phyloP scores from a whole-genome alignment of 78 protist genomes.

The Chrysochromulina parva region DNA sequence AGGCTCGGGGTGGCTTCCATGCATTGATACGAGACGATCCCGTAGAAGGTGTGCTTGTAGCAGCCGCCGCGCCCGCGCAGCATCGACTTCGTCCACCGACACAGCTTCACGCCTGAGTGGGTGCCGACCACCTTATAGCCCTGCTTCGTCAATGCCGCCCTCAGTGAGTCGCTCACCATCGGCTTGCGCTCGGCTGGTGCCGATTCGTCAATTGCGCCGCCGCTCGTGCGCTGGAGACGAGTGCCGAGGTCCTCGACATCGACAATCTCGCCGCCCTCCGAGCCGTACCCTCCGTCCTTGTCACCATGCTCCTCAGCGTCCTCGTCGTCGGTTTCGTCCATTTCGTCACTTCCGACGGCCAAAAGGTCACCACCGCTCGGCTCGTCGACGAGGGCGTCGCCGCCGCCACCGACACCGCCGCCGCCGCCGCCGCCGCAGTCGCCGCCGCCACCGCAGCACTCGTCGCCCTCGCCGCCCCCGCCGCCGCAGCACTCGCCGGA shows the following conservation, averaged over 20 bases:
- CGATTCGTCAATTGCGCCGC: neutral
- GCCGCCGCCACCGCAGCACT: too few species aligned
- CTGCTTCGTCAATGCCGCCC: constrained; percentile 49
- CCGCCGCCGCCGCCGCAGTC: too few species aligned
- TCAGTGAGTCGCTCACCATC: constrained; percentile 54
- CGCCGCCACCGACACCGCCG: too few species aligned
- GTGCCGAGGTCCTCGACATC: neutral
- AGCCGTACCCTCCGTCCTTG: neutral
- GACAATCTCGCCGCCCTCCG: neutral
- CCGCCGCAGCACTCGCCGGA: too few species aligned
- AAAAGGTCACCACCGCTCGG: too few species aligned
- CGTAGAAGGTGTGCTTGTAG: constrained; percentile 89
- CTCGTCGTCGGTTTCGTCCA: too few species aligned
- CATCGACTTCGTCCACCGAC: constrained; percentile 89
- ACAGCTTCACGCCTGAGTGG: constrained; percentile 91
- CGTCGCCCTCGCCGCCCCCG: too few species aligned
- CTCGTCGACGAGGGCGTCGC: too few species aligned
- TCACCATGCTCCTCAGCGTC: neutral
- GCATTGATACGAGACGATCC: constrained; percentile 67
- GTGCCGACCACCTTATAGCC: constrained; percentile 77
- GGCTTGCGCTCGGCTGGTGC: neutral
- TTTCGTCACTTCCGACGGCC: too few species aligned
- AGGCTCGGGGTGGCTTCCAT: constrained; percentile 87
- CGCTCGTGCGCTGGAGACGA: neutral
- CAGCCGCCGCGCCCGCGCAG: constrained; percentile 87